Conservation (phyloP, 1,284 basidiomycete genomes). For the Rhodotorula sp. region DNA sequence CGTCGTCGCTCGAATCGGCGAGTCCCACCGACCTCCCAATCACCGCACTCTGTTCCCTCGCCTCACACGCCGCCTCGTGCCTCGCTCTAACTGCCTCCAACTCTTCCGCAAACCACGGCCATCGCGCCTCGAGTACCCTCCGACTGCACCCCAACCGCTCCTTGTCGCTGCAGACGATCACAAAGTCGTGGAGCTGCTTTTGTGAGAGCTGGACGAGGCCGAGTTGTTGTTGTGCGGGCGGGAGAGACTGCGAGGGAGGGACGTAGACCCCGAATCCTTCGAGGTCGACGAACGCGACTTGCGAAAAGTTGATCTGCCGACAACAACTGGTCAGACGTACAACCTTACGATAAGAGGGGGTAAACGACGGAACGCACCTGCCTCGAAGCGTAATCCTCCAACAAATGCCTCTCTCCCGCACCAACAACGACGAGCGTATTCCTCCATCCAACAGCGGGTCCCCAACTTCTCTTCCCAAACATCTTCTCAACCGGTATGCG, state of each 20-base stretch:
- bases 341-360: neutral
- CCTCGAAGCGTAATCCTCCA: slow-evolving; percentile 64
- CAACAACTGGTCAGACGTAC: too few relatives aligned
- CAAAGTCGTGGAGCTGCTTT: slow-evolving; percentile 65
- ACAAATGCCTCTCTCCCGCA: slow-evolving; percentile 75
- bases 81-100: slow-evolving; percentile 29
- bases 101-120: slow-evolving; percentile 88
- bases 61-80: neutral
- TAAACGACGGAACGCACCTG: neutral
- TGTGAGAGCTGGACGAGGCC: slow-evolving; percentile 25
- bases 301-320: slow-evolving; percentile 72
- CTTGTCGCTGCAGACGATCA: slow-evolving; percentile 86
- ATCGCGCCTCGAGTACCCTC: slow-evolving; percentile 75
- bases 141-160: slow-evolving; percentile 77
- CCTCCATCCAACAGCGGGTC: slow-evolving; percentile 48
- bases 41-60: neutral
- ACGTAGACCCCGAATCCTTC: slow-evolving; percentile 91
- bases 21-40: neutral
- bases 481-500: slow-evolving; percentile 27
- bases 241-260: slow-evolving; percentile 61
- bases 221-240: slow-evolving; percentile 51
- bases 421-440: slow-evolving; percentile 86
- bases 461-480: slow-evolving; percentile 41
- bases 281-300: slow-evolving; percentile 83
- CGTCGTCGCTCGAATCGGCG: slow-evolving; percentile 21